phyloP scores from a whole-genome alignment of 2,329 filamentous ascomycete genomes.

The Alternaria sp. region DNA sequence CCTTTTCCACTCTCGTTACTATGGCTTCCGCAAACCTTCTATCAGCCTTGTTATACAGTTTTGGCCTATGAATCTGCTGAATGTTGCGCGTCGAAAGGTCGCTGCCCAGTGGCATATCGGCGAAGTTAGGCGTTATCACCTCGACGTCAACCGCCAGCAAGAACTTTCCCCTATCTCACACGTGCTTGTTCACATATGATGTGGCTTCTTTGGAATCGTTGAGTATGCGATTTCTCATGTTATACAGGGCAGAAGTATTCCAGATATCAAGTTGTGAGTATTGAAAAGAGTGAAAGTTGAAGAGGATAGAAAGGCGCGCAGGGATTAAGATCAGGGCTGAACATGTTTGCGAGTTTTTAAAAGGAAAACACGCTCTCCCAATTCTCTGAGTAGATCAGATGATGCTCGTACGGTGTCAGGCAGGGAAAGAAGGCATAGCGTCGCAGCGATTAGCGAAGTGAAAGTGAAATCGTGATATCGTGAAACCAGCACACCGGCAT shows the following conservation, averaged over 20 bases:
- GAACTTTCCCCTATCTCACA: background rate
- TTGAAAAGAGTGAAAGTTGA: background rate
- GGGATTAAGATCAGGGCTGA: rapidly evolving
- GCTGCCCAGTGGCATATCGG: background rate
- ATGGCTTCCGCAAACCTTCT: background rate
- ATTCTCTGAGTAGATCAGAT: background rate
- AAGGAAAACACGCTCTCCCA: background rate
- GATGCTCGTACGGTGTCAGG: background rate
- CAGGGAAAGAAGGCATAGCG: background rate
- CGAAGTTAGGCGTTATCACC: background rate
- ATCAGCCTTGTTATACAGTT: background rate
- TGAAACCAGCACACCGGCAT: background rate
- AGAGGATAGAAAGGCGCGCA: background rate
- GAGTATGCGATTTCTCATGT: background rate
- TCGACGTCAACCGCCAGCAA: background rate
- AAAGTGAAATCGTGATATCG: background rate
- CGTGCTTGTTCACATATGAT: rapidly evolving
- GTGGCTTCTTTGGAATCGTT: no score
- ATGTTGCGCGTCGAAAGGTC: background rate
- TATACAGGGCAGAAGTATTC: background rate
- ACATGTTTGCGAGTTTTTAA: background rate
- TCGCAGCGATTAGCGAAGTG: background rate
- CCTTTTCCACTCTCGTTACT: background rate
- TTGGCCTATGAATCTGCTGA: background rate
- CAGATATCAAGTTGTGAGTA: background rate